These are phyloP conservation scores for Rostrohypoxylon terebratum DNA, from an alignment of 495 filamentous ascomycete genomes.

Conservation along the genomic window DNA sequence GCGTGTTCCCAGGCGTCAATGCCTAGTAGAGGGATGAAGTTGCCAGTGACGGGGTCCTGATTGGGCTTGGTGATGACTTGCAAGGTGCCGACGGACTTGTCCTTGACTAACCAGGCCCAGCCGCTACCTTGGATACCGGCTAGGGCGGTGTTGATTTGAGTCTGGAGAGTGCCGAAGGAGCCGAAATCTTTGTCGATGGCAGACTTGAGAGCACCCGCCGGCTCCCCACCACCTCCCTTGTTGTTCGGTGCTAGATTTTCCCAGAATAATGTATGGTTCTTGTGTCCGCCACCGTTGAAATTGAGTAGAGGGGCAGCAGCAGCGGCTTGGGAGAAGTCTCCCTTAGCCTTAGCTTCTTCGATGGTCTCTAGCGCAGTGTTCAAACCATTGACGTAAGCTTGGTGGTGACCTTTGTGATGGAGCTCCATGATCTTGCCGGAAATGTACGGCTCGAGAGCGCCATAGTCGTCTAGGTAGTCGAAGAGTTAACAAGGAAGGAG, in stretches of 20 bases:
- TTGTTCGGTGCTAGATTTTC: constrained; percentile 90
- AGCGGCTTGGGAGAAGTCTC: constrained; percentile 76
- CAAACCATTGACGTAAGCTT: constrained; percentile 80
- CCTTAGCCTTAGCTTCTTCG: constrained; percentile 65
- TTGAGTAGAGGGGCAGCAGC: constrained; percentile 88
- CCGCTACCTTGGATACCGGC: constrained; percentile 93
- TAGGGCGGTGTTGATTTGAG: constrained; percentile 84
- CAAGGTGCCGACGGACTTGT: constrained; percentile 82
- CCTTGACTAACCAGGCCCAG: constrained; percentile 97
- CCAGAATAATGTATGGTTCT: constrained; percentile 98
- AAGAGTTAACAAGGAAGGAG: not conserved
- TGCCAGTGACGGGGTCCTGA: constrained; percentile 88
- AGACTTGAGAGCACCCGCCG: constrained; percentile 65
- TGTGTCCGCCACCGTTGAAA: constrained; percentile 96
- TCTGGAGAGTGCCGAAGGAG: constrained; percentile 78
- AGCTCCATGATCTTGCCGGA: constrained; percentile 99
- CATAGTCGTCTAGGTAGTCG: constrained; percentile 75
- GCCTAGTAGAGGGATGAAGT: constrained; percentile 79
- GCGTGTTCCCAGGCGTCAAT: constrained; percentile 94
- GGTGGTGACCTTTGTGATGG: constrained; percentile 82
- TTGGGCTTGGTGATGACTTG: constrained; percentile 81
- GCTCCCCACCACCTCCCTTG: constrained; percentile 78
- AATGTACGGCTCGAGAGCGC: constrained; percentile 93
- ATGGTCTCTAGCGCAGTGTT: constrained; percentile 74
- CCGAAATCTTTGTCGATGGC: constrained; percentile 86